Percentiles rank a stretch among this genome's conserved stretches.
Conservation (phyloP, 768 basidiomycete species). For the Lactarius psammicola region DNA sequence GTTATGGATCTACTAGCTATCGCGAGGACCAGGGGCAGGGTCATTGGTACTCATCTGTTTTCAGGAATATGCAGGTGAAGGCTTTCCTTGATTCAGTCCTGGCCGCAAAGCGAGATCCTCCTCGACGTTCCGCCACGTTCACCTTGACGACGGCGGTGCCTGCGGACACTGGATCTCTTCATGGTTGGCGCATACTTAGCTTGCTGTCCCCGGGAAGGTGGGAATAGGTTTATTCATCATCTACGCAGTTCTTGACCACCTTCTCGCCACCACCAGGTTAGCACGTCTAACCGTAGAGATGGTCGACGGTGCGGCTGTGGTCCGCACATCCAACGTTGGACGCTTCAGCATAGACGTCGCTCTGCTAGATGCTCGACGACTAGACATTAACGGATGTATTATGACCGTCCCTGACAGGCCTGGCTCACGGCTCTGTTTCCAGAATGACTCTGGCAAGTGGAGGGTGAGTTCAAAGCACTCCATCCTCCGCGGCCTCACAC, state of each 20-base stretch:
- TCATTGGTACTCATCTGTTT: slow-evolving; percentile 70
- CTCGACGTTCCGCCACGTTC: slow-evolving; percentile 40
- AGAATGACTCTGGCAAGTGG: slow-evolving; percentile 12
- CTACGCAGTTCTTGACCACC: not conserved
- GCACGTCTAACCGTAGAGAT: slow-evolving; percentile 39
- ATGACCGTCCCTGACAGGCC: slow-evolving; percentile 1
- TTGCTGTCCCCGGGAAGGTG: slow-evolving; percentile 69
- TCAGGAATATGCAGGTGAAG: slow-evolving; percentile 54
- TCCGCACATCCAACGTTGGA: slow-evolving; percentile 33
- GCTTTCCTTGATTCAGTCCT: slow-evolving; percentile 49
- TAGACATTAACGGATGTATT: slow-evolving; percentile 12
- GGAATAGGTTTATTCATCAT: slow-evolving; percentile 22
- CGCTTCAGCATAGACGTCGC: slow-evolving; percentile 26
- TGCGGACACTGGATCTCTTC: slow-evolving; percentile 62
- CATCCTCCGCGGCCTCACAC: not conserved
- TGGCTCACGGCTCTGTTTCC: slow-evolving; percentile 1
- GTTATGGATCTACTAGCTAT: slow-evolving; percentile 40
- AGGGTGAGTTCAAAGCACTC: slow-evolving; percentile 4
- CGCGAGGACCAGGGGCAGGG: slow-evolving; percentile 58
- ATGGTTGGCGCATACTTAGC: slow-evolving; percentile 65
- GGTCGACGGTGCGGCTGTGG: slow-evolving; percentile 6
- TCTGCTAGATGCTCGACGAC: slow-evolving; percentile 17
- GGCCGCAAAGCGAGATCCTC: not conserved
- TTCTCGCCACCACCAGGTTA: slow-evolving; percentile 34
- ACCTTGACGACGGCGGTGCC: slow-evolving; percentile 75